These are phyloP conservation scores for Lactarius deliciosus DNA, from an alignment of 768 basidiomycete species.

Conservation along the genomic window DNA sequence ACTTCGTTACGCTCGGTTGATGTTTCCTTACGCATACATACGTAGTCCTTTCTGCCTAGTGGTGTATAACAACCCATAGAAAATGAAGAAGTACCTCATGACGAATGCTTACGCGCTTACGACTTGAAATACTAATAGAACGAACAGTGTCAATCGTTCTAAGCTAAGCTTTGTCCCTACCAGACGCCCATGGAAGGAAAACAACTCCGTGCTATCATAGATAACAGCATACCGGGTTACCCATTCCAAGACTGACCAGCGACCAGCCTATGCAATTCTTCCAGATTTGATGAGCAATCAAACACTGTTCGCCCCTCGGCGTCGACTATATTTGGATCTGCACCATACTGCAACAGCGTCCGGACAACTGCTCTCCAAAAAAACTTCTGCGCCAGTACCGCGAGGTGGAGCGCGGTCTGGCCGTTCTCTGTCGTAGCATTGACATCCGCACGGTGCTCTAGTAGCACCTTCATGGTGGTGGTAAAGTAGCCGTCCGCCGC, in stretches of 20 bases:
- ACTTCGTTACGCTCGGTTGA: conserved; percentile 13
- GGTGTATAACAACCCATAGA: conserved; percentile 10
- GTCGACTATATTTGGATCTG: conserved; percentile 11
- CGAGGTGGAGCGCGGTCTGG: not conserved
- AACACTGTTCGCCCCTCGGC: not conserved
- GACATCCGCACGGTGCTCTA: not conserved
- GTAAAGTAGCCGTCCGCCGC: not conserved
- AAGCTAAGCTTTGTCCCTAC: not conserved
- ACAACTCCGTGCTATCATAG: not conserved
- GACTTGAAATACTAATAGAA: not conserved
- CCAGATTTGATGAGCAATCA: not conserved
- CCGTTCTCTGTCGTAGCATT: not conserved
- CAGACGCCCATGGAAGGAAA: not conserved
- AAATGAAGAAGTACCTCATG: conserved; percentile 14
- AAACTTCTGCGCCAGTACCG: not conserved
- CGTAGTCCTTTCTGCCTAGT: conserved; percentile 18
- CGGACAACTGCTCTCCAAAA: not conserved
- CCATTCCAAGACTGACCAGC: not conserved
- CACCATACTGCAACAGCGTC: conserved; percentile 5
- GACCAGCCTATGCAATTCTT: not conserved
- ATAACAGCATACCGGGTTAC: not conserved
- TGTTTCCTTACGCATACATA: conserved; percentile 24
- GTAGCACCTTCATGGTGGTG: not conserved
- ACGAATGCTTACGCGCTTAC: not conserved
- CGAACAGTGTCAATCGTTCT: no score